A percentile compares a stretch with the other conserved stretches of the same genome.
These are phyloP conservation scores for Kluyveromyces aestuarii DNA, from an alignment of 805 yeast genomes.

Conservation along the genomic window DNA sequence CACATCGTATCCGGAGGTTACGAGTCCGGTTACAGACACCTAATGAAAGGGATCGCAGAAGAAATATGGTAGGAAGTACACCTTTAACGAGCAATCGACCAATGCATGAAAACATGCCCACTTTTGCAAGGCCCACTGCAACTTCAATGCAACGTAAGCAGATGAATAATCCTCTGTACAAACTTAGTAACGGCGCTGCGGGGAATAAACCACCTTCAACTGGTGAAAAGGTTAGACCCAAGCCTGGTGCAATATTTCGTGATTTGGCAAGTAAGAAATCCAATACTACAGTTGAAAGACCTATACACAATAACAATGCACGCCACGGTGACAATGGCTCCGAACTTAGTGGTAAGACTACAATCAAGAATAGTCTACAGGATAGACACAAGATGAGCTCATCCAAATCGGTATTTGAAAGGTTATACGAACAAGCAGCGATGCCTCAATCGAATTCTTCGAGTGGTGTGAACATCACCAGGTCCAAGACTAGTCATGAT, in stretches of 20 bases:
- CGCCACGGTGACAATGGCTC: no score
- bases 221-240: not conserved
- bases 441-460: constrained; percentile 17
- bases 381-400: not conserved
- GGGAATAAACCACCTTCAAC: not conserved
- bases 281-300: not conserved
- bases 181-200: not conserved
- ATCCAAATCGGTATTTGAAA: constrained; percentile 18
- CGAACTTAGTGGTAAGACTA: no score
- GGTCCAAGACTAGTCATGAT: not conserved
- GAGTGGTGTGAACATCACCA: constrained; percentile 6
- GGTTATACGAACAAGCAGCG: constrained; percentile 16
- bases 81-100: constrained; percentile 13
- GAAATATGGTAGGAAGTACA: constrained; percentile 10
- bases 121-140: constrained; percentile 19
- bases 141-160: constrained; percentile 15
- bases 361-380: not conserved
- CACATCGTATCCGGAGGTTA: constrained; percentile 20
- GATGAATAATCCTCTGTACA: not conserved
- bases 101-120: constrained; percentile 12
- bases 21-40: constrained; percentile 10
- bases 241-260: constrained; percentile 1
- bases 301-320: no score
- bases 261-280: not conserved
- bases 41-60: constrained; percentile 4